Evolutionary conservation across 768 basidiomycete genomes (phyloP).

Genomic region (Trametes coccinea): DNA sequence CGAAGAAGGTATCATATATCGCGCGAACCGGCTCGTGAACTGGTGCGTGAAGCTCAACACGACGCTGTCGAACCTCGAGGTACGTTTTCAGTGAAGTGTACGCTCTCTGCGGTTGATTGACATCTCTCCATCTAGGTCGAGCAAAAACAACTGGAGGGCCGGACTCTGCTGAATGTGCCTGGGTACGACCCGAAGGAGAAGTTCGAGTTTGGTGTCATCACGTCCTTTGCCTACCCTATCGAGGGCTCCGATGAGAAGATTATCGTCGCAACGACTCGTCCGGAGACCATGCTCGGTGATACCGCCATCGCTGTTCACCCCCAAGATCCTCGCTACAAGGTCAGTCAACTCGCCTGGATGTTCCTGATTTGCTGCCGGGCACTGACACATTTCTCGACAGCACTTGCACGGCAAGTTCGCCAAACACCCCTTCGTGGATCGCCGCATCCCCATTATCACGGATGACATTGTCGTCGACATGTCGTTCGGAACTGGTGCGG

Average conservation of each 20-base stretch:
- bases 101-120: background rate
- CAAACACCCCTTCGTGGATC: constrained; percentile 83
- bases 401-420: constrained; percentile 95
- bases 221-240: constrained; percentile 93
- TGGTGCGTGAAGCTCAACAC: constrained; percentile 98
- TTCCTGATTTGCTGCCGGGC: background rate
- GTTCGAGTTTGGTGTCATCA: constrained; percentile 96
- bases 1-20: constrained; percentile 90
- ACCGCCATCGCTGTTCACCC: constrained; percentile 97
- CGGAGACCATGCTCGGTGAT: constrained; percentile 98
- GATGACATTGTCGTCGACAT: constrained; percentile 88
- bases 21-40: constrained; percentile 95
- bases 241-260: constrained; percentile 93
- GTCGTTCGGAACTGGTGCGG: constrained; percentile 96
- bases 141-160: constrained; percentile 83
- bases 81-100: constrained; percentile 29
- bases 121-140: constrained; percentile 62
- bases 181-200: constrained; percentile 95
- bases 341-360: constrained; percentile 23
- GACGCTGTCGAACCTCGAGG: constrained; percentile 96
- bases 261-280: constrained; percentile 94
- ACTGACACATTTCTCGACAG: constrained; percentile 32
- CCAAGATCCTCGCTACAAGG: constrained; percentile 86
- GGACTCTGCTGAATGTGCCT: constrained; percentile 85
- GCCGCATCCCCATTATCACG: constrained; percentile 84